Percentiles rank a stretch among this genome's conserved stretches.
Evolutionary conservation across 208 protist genomes (phyloP).

Genomic region (Naegleria gruberi): DNA sequence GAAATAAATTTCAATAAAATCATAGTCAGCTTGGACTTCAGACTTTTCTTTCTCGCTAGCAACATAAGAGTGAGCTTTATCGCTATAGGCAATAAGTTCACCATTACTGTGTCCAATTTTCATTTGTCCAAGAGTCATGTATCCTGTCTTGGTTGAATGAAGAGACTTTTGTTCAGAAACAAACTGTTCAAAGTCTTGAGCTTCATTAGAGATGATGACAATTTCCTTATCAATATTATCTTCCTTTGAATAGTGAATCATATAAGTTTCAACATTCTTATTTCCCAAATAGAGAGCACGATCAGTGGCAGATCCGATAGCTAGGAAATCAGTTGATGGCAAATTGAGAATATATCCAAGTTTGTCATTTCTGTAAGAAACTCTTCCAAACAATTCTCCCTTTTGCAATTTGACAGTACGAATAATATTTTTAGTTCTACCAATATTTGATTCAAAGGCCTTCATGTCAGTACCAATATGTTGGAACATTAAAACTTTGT

Average conservation of each 20-base stretch:
- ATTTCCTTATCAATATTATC: neutral
- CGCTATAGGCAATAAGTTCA: neutral
- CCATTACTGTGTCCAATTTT: neutral
- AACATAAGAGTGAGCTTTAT: neutral
- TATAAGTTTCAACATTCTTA: neutral
- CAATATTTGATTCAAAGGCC: neutral
- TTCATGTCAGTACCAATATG: neutral
- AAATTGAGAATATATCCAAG: neutral
- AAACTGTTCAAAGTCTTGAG: neutral
- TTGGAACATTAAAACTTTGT: neutral
- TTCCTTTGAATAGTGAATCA: neutral
- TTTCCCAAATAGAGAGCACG: neutral
- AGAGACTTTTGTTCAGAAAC: neutral
- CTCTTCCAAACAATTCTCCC: neutral
- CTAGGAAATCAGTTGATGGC: neutral
- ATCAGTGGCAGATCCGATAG: neutral
- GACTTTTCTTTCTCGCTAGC: neutral
- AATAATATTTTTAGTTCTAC: neutral
- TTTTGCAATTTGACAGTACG: neutral
- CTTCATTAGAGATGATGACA: neutral
- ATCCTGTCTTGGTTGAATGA: neutral
- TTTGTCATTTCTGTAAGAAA: neutral
- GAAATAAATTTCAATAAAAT: neutral
- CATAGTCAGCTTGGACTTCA: neutral
- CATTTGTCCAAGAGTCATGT: neutral